Percentiles rank a stretch among this genome's conserved stretches.
phyloP scores from a whole-genome alignment of 2,329 filamentous ascomycete species.

The Cyphellophora attinorum region DNA sequence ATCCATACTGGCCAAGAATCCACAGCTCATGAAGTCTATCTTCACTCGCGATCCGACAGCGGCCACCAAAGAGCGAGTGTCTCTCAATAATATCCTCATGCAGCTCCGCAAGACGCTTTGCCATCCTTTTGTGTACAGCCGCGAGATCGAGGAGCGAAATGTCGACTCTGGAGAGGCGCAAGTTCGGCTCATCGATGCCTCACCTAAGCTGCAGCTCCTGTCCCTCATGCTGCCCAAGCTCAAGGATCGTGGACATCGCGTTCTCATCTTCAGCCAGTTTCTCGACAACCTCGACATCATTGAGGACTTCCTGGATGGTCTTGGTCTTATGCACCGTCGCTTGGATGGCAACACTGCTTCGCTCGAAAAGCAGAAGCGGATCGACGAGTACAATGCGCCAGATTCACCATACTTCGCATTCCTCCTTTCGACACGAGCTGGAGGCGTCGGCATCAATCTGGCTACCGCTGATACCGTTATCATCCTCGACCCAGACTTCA shows the following conservation, averaged over 20 bases:
- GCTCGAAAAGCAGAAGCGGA: conserved; percentile 84
- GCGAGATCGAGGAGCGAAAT: conserved; percentile 75
- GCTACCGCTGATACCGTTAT: conserved; percentile 97
- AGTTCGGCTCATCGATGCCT: conserved; percentile 81
- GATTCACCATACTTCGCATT: conserved; percentile 80
- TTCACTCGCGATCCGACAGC: conserved; percentile 55
- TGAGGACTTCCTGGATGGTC: conserved; percentile 77
- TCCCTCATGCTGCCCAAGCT: conserved; percentile 82
- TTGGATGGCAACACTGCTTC: conserved; percentile 77
- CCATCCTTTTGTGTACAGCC: conserved; percentile 91
- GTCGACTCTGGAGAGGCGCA: conserved; percentile 52
- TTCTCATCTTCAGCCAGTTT: conserved; percentile 94
- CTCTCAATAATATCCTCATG: conserved; percentile 87
- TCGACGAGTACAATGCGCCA: conserved; percentile 85
- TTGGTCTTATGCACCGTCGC: conserved; percentile 65
- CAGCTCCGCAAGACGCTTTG: conserved; percentile 91
- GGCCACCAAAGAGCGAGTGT: conserved; percentile 63
- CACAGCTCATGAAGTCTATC: conserved; percentile 77
- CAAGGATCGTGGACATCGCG: conserved; percentile 73
- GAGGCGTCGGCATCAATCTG: conserved; percentile 94
- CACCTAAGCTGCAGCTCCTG: conserved; percentile 76
- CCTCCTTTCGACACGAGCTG: conserved; percentile 83
- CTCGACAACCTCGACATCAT: conserved; percentile 76
- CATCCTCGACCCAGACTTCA: conserved; percentile 94
- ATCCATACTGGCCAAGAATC: conserved; percentile 84